Evolutionary conservation across 768 basidiomycete genomes (phyloP).

Genomic region (Butyriboletus loyo): DNA sequence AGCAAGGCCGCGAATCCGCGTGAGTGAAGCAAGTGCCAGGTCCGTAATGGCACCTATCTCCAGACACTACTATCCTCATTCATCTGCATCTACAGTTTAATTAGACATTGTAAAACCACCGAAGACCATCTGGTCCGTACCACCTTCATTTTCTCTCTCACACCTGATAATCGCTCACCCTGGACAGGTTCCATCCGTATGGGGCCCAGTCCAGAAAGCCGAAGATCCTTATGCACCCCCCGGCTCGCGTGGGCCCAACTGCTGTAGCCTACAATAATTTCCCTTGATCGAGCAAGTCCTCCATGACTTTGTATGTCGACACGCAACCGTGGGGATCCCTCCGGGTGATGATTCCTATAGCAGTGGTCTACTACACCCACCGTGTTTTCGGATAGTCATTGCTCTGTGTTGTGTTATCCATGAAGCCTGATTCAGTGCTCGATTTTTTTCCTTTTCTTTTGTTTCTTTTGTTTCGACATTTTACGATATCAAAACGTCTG

Average conservation of each 20-base stretch:
- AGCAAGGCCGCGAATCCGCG: constrained; percentile 63
- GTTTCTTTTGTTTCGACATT: neutral
- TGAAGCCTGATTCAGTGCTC: constrained; percentile 4
- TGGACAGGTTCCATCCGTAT: constrained; percentile 85
- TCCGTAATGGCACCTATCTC: constrained; percentile 32
- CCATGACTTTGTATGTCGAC: neutral
- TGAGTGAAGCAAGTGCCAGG: constrained; percentile 72
- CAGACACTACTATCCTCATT: constrained; percentile 2
- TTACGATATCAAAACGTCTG: constrained; percentile 11
- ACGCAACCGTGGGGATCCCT: neutral
- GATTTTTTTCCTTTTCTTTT: neutral
- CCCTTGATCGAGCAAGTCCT: neutral
- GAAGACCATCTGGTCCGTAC: constrained; percentile 61
- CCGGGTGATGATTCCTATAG: neutral
- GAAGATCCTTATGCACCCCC: constrained; percentile 92
- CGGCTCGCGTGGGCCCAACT: constrained; percentile 44
- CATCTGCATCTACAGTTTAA: constrained; percentile 46
- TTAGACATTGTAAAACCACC: constrained; percentile 71
- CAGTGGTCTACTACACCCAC: constrained; percentile 13
- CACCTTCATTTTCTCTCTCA: constrained; percentile 1
- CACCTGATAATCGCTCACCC: constrained; percentile 12
- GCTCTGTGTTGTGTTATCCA: constrained; percentile 9
- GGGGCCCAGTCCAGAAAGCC: constrained; percentile 90
- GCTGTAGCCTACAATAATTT: constrained; percentile 59
- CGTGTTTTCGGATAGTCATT: constrained; percentile 8